Percentiles rank a stretch among this genome's conserved stretches.
Evolutionary conservation across 164 flowering plant species (phyloP).

Genomic region (Annona cherimola): DNA sequence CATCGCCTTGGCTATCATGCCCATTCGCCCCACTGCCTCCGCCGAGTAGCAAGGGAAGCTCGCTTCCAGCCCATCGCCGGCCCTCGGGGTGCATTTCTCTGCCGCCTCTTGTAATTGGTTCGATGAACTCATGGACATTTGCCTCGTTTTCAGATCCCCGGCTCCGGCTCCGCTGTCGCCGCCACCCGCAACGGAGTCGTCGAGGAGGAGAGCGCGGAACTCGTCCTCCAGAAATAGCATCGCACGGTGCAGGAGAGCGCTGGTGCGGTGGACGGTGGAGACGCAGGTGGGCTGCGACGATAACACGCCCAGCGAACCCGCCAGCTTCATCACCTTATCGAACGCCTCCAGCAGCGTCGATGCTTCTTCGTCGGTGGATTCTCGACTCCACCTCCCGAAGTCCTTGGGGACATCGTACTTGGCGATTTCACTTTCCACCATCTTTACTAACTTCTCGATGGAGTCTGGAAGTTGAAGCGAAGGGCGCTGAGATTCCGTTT

Average conservation of each 20-base stretch:
- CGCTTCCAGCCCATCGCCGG: constrained; percentile 6
- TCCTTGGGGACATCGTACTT: constrained; percentile 25
- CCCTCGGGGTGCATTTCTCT: neutral
- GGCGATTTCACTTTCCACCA: constrained; percentile 25
- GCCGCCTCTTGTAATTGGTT: neutral
- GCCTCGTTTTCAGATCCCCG: neutral
- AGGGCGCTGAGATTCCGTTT: neutral
- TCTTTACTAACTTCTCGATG: constrained; percentile 22
- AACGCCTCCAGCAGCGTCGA: constrained; percentile 25
- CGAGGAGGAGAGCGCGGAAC: constrained; percentile 46
- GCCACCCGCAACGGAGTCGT: constrained; percentile 18
- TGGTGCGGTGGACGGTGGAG: constrained; percentile 26
- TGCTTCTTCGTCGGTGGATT: constrained; percentile 8
- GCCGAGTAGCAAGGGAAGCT: constrained; percentile 21
- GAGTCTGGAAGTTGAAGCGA: constrained; percentile 26
- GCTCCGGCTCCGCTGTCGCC: neutral
- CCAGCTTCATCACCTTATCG: constrained; percentile 21
- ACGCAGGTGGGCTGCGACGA: constrained; percentile 6
- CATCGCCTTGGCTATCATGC: constrained; percentile 46
- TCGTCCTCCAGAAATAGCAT: constrained; percentile 66
- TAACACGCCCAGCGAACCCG: constrained; percentile 9
- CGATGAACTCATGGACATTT: constrained; percentile 2
- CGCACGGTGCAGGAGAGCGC: constrained; percentile 45
- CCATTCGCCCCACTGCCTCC: constrained; percentile 32
- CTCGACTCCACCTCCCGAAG: constrained; percentile 22